Conservation (phyloP, 441 rosid species). For the Arabidopsis lyrata region DNA sequence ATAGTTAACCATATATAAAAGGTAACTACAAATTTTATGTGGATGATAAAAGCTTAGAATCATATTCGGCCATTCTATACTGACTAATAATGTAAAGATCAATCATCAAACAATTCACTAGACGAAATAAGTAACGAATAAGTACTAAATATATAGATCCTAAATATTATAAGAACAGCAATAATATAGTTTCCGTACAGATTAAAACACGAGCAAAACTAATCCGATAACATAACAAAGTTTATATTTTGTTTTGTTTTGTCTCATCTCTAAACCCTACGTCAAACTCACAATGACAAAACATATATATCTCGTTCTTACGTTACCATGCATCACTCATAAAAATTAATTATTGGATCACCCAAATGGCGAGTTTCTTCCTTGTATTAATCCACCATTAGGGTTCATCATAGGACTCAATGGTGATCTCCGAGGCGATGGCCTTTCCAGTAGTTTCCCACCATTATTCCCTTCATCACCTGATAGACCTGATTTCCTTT, state of each 20-base stretch:
- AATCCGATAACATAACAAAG: constrained; percentile 36
- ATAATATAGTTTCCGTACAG: constrained; percentile 33
- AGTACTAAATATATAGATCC: constrained; percentile 27
- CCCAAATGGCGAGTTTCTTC: constrained; percentile 71
- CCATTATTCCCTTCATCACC: constrained; percentile 54
- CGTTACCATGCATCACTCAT: constrained; percentile 35
- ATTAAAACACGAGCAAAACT: constrained; percentile 40
- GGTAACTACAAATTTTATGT: background rate
- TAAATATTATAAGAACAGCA: constrained; percentile 26
- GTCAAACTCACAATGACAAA: constrained; percentile 34
- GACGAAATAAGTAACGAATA: constrained; percentile 9
- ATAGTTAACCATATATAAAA: background rate
- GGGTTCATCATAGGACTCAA: constrained; percentile 64
- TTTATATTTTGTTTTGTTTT: constrained; percentile 1
- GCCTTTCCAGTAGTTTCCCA: constrained; percentile 66
- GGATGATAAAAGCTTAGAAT: background rate
- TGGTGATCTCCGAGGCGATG: constrained; percentile 72
- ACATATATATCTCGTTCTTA: constrained; percentile 38
- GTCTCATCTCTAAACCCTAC: constrained; percentile 46
- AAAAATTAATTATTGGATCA: constrained; percentile 31
- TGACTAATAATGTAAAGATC: constrained; percentile 1
- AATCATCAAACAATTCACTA: constrained; percentile 8
- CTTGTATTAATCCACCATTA: constrained; percentile 58
- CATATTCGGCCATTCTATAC: background rate
- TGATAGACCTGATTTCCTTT: constrained; percentile 66